phyloP scores from a whole-genome alignment of 2,329 filamentous ascomycete species.

The Penicillium sp. region DNA sequence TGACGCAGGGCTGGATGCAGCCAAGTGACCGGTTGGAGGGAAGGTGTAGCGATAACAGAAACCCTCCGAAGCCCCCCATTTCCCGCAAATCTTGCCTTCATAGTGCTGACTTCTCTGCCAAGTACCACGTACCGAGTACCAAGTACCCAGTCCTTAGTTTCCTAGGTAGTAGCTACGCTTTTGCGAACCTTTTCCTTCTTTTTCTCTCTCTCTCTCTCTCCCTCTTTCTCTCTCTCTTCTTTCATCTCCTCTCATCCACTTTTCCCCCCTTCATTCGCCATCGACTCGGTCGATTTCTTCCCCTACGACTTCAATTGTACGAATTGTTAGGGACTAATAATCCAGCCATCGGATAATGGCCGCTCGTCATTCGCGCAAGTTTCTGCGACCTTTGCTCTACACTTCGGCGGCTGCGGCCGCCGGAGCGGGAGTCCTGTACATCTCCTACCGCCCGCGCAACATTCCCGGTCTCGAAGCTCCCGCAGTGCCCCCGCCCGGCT shows the following conservation, averaged over 20 bases:
- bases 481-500: conserved; percentile 61
- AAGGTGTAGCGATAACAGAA: conserved; percentile 22
- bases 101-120: background rate
- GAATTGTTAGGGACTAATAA: background rate
- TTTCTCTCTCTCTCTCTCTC: background rate
- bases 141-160: background rate
- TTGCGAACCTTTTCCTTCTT: conserved; percentile 1
- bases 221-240: background rate
- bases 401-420: conserved; percentile 54
- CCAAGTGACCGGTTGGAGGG: conserved; percentile 9
- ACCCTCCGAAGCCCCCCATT: background rate
- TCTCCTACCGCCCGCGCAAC: conserved; percentile 61
- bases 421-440: conserved; percentile 58
- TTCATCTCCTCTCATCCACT: background rate
- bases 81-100: conserved; percentile 13
- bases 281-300: background rate
- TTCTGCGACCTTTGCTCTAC: conserved; percentile 60
- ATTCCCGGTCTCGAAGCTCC: conserved; percentile 63
- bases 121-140: too few species aligned
- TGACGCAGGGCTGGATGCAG: conserved; percentile 18
- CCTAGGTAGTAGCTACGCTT: background rate
- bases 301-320: background rate
- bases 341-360: conserved; percentile 32
- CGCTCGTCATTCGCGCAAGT: conserved; percentile 44
- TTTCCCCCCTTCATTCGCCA: background rate